Conservation (phyloP, 306 rosid species). For the Lagenaria siceraria region DNA sequence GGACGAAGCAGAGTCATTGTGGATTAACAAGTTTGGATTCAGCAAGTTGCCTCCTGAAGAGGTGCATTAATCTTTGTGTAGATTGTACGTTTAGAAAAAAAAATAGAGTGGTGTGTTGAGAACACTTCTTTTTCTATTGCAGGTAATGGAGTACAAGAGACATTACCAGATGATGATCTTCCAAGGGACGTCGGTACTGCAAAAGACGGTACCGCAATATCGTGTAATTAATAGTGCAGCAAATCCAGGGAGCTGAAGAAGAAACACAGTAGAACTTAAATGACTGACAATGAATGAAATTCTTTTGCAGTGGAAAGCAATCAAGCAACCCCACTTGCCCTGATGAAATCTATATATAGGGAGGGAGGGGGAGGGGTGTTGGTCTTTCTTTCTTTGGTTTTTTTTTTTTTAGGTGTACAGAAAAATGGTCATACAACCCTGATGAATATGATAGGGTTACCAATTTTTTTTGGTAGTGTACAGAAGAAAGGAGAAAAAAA, state of each 20-base stretch:
- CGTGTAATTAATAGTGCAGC: constrained; percentile 13
- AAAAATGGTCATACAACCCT: constrained; percentile 2
- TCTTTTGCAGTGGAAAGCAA: constrained; percentile 1
- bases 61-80: constrained; percentile 18
- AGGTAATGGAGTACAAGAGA: constrained; percentile 41
- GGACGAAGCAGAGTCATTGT: constrained; percentile 50
- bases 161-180: constrained; percentile 72
- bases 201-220: constrained; percentile 26
- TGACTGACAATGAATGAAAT: not conserved
- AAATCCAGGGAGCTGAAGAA: not conserved
- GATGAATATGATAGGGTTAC: not conserved
- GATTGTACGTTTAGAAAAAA: not conserved
- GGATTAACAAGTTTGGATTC: constrained; percentile 66
- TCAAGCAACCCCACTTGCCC: not conserved
- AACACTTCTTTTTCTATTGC: not conserved
- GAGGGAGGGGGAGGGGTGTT: not conserved
- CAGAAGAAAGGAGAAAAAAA: constrained; percentile 24
- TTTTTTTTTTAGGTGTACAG: constrained; percentile 4
- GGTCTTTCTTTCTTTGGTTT: not conserved
- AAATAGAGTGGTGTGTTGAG: not conserved
- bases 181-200: constrained; percentile 52
- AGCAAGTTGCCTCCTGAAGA: constrained; percentile 22
- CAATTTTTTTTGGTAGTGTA: constrained; percentile 29
- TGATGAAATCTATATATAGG: not conserved
- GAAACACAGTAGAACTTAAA: not conserved